Conservation (phyloP, 306 rosid genomes). For the Pueraria montana region DNA sequence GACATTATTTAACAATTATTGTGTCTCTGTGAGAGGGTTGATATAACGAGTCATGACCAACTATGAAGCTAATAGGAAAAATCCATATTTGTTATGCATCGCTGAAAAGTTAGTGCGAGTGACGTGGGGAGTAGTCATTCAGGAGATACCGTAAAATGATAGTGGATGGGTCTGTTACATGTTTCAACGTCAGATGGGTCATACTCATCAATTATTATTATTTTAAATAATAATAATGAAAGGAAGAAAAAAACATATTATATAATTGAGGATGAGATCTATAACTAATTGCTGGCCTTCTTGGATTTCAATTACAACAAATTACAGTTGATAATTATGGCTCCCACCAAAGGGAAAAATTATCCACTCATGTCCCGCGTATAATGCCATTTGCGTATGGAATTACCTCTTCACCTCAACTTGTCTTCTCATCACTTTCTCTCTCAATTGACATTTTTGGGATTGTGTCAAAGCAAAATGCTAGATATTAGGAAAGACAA, state of each 20-base stretch:
- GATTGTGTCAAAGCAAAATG: not conserved
- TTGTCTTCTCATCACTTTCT: not conserved
- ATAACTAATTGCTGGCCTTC: slow-evolving; percentile 30
- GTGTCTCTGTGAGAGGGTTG: slow-evolving; percentile 22
- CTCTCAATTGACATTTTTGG: not conserved
- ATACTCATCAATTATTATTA: not conserved
- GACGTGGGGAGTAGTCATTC: slow-evolving; percentile 56
- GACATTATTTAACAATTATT: slow-evolving; percentile 41
- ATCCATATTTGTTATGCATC: not conserved
- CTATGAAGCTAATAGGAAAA: not conserved
- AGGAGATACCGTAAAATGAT: slow-evolving; percentile 39
- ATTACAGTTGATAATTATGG: slow-evolving; percentile 27
- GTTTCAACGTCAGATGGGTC: slow-evolving; percentile 43
- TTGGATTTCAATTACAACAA: slow-evolving; percentile 42
- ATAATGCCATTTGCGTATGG: slow-evolving; percentile 31
- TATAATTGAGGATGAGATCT: slow-evolving; percentile 5
- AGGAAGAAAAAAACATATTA: no score
- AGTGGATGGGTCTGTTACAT: slow-evolving; percentile 43
- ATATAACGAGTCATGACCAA: slow-evolving; percentile 40
- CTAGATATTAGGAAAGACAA: not conserved
- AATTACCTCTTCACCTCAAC: slow-evolving; percentile 14
- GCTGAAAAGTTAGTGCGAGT: slow-evolving; percentile 59
- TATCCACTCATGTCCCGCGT: slow-evolving; percentile 8
- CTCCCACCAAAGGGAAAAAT: slow-evolving; percentile 33
- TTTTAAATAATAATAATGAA: no score